phyloP scores from a whole-genome alignment of 306 rosid species.

The Acacia melanoxylon region DNA sequence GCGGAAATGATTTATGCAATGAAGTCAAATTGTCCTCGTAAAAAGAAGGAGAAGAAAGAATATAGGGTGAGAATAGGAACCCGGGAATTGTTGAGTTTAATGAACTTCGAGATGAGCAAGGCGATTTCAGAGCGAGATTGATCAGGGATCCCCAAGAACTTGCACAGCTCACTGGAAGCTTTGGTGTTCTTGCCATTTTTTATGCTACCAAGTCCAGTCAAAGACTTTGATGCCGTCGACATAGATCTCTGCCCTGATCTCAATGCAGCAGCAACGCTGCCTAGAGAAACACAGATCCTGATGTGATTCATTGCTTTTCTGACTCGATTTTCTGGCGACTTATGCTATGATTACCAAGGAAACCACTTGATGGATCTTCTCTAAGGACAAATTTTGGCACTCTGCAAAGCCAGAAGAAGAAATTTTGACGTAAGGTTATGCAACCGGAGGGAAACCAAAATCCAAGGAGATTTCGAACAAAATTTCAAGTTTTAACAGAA shows the following conservation, averaged over 20 bases:
- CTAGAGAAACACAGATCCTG: not conserved
- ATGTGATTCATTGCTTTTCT: slow-evolving; percentile 1
- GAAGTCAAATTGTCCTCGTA: not conserved
- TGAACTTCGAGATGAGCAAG: slow-evolving; percentile 51
- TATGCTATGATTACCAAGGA: not conserved
- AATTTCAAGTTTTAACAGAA: not conserved
- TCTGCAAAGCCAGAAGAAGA: not conserved
- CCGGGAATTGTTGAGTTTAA: slow-evolving; percentile 55
- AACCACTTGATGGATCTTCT: not conserved
- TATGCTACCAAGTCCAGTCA: slow-evolving; percentile 29
- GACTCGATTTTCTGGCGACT: not conserved
- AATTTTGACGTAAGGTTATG: not conserved
- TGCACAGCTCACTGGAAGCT: slow-evolving; percentile 49
- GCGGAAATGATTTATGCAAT: not conserved
- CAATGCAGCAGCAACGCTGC: not conserved
- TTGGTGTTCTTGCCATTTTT: slow-evolving; percentile 36
- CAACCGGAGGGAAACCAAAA: not conserved
- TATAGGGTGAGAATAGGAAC: slow-evolving; percentile 10
- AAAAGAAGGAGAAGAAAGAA: not conserved
- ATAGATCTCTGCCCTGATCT: slow-evolving; percentile 32
- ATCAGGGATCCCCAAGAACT: slow-evolving; percentile 51
- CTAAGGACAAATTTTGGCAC: not conserved
- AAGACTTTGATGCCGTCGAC: slow-evolving; percentile 46
- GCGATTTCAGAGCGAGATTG: slow-evolving; percentile 51
- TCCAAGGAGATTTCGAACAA: not conserved